Evolutionary conservation across 192 early-diverging fungal species (phyloP).

Genomic region (Backusella tarrabulga): DNA sequence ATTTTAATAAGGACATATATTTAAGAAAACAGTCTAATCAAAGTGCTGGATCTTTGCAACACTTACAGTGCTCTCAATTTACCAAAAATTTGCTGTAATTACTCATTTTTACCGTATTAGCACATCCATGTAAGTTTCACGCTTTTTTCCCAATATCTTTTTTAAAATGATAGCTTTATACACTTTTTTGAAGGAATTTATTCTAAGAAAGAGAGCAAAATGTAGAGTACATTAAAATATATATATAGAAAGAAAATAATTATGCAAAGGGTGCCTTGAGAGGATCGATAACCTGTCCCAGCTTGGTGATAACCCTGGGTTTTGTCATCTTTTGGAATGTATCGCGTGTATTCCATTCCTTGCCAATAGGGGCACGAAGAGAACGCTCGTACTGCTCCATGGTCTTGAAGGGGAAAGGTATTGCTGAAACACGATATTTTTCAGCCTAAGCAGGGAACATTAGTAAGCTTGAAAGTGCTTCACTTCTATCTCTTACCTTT

Average conservation of each 20-base stretch:
- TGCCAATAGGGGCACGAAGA: slow-evolving; percentile 84
- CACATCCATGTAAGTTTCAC: too few relatives aligned
- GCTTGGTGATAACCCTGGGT: slow-evolving; percentile 80
- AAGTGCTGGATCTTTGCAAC: neutral
- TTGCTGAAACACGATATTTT: slow-evolving; percentile 46
- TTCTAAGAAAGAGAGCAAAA: neutral
- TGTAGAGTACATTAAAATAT: slow-evolving; percentile 3
- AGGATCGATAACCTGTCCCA: slow-evolving; percentile 88
- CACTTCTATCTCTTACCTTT: slow-evolving; percentile 52
- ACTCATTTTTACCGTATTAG: neutral
- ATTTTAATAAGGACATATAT: neutral
- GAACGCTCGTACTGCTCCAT: slow-evolving; percentile 88
- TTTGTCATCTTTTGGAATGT: slow-evolving; percentile 71
- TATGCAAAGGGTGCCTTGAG: slow-evolving; percentile 64
- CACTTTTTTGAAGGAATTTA: neutral
- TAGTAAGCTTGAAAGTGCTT: neutral
- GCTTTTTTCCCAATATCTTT: neutral
- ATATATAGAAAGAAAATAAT: slow-evolving; percentile 5
- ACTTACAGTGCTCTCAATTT: neutral
- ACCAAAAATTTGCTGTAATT: neutral
- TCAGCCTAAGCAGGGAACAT: too few relatives aligned
- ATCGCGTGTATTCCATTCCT: slow-evolving; percentile 91
- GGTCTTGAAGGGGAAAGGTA: slow-evolving; percentile 85
- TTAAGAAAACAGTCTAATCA: neutral
- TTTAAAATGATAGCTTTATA: neutral